Evolutionary conservation across 768 basidiomycete genomes (phyloP), one percentile per base, ranked within the genome.

Genomic region (Lactifluus hygrophoroides): DNA sequence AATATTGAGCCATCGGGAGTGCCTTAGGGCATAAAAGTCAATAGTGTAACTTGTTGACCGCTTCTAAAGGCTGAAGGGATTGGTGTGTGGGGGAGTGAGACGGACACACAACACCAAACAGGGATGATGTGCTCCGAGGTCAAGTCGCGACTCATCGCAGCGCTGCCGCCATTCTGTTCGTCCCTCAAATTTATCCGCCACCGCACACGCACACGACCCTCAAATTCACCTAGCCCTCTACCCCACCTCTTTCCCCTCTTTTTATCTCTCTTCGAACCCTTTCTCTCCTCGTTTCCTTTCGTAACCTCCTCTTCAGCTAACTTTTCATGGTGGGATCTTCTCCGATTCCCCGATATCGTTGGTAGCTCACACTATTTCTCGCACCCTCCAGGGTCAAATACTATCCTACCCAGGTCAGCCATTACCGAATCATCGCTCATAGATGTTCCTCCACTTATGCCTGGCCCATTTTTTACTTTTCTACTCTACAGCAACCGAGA

Each of bases 361-460:
- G 35, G 27, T 16, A 44, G 4, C 27, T 40, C 23, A 58, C 50
- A 3, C 5, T 8, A 14, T 48, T 38, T 43, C 49, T 48, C 27
- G 59, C 50, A 59, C 68, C 65, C 58, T 11, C 55, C 55, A 90
- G 90, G 90, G 90, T 70, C 90, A 93, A 83, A 91, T 86, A 4
- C 83, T 93, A 47, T 90, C 88, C 61, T 77, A 81, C 46, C 90
- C 90, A 68, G 82, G 88, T 88, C 63, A 65, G 81, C 75, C 37
- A 44, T 16, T 35, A 6, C 14, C 17, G 21, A 13, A 8, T 21
- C 21, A 11, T 17, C 30, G 13, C 46, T 48, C 11, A n/a, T 28
- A 57, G 13, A 21, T 35, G 6, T 37, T 37, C 25, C 4, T 21
- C 42, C 51, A 56, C 57, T 52, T 30, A 56, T 60, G 10, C 35